A percentile compares a stretch with the other conserved stretches of the same genome.
Evolutionary conservation across 2,329 filamentous ascomycete genomes (phyloP).

Genomic region (Penicillium fuscoglaucum): DNA sequence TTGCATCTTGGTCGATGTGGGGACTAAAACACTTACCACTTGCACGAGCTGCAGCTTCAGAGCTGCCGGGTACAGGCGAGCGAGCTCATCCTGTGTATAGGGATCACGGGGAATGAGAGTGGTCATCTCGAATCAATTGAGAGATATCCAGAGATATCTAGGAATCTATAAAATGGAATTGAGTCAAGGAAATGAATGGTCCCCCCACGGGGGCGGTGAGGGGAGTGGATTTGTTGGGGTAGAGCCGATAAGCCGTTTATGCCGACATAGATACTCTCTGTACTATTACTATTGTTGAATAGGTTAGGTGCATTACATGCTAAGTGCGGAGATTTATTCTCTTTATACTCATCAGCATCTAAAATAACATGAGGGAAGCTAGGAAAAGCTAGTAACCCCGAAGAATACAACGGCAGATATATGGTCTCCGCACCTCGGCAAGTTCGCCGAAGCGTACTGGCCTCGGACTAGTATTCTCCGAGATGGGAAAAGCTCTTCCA

Average conservation of each 20-base stretch:
- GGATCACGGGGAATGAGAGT: constrained; percentile 70
- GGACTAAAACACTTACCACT: constrained; percentile 54
- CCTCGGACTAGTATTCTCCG: neutral
- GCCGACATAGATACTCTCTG: neutral
- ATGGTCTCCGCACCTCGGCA: constrained; percentile 9
- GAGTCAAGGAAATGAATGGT: constrained; percentile 10
- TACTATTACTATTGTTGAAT: neutral
- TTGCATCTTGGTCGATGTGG: neutral
- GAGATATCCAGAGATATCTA: neutral
- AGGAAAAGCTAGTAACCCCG: neutral
- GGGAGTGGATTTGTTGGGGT: constrained; percentile 9
- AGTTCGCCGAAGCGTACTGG: neutral
- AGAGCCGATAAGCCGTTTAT: neutral
- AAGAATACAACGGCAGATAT: neutral
- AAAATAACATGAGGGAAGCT: neutral
- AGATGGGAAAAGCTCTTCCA: neutral
- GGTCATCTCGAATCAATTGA: constrained; percentile 61
- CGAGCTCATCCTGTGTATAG: constrained; percentile 79
- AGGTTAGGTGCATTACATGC: neutral
- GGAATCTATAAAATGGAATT: constrained; percentile 4
- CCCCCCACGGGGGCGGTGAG: constrained; percentile 22
- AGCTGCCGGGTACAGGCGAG: constrained; percentile 73
- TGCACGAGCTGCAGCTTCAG: constrained; percentile 88
- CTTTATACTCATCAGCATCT: neutral
- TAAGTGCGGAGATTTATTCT: neutral